phyloP scores from a whole-genome alignment of 2,329 filamentous ascomycete species.

The Arthrinium puccinioides region DNA sequence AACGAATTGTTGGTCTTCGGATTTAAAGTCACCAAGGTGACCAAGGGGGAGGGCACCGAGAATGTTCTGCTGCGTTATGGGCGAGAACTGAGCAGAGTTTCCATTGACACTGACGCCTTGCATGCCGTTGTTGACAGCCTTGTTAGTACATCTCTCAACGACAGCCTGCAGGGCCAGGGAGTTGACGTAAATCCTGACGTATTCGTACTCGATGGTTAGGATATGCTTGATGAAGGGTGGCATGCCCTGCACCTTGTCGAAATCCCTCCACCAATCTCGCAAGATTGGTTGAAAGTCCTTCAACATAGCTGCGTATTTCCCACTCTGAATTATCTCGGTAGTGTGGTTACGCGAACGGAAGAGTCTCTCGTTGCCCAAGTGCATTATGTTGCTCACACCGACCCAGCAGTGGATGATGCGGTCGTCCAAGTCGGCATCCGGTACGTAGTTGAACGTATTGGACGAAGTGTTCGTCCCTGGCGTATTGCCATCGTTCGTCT shows the following conservation, averaged over 20 bases:
- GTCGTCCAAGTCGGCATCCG: conserved; percentile 59
- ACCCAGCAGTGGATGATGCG: conserved; percentile 85
- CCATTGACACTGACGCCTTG: conserved; percentile 27
- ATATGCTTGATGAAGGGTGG: conserved; percentile 65
- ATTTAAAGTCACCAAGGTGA: conserved; percentile 55
- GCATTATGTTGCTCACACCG: conserved; percentile 87
- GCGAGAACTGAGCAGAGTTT: conserved; percentile 42
- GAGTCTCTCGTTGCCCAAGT: conserved; percentile 78
- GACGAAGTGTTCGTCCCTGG: conserved; percentile 53
- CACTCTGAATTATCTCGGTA: conserved; percentile 79
- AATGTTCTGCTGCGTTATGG: conserved; percentile 54
- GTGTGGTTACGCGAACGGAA: conserved; percentile 86
- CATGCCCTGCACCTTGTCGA: conserved; percentile 63
- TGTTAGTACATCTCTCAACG: conserved; percentile 82
- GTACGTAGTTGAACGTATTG: conserved; percentile 58
- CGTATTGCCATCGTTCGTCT: conserved; percentile 49
- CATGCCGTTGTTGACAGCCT: conserved; percentile 41
- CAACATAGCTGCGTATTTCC: conserved; percentile 74
- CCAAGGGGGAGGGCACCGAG: conserved; percentile 58
- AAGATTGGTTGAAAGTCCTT: conserved; percentile 76
- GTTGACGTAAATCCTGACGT: conserved; percentile 90
- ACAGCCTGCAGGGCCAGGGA: conserved; percentile 91
- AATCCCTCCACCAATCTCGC: conserved; percentile 70
- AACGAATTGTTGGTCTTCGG: conserved; percentile 65
- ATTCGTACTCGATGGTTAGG: conserved; percentile 90